Evolutionary conservation across 345 rosid genomes (phyloP).

Genomic region (Eucalyptus caleyi): DNA sequence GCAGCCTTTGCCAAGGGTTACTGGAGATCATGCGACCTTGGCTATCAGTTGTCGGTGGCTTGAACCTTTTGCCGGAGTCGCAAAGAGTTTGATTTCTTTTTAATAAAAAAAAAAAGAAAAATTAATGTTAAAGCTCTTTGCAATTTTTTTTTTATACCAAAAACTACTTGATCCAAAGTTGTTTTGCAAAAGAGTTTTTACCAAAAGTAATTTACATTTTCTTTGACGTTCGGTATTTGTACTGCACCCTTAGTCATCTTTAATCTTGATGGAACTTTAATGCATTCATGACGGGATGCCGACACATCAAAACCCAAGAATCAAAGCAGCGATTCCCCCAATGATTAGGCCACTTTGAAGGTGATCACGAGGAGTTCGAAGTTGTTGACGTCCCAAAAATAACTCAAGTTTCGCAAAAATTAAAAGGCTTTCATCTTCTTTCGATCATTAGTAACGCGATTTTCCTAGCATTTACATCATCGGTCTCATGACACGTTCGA

Average conservation of each 20-base stretch:
- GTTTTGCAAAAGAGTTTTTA: too few relatives aligned
- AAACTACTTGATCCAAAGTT: too few relatives aligned
- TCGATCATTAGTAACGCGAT: neutral
- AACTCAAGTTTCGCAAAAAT: neutral
- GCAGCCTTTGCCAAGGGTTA: too few relatives aligned
- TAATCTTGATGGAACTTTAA: neutral
- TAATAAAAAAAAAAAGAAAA: too few relatives aligned
- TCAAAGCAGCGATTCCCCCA: neutral
- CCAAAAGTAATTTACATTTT: too few relatives aligned
- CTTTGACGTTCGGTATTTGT: too few relatives aligned
- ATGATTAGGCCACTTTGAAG: neutral
- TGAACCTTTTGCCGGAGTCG: accelerated
- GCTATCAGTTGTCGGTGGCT: accelerated
- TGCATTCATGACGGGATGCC: neutral
- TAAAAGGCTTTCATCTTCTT: neutral
- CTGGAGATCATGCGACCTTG: accelerated
- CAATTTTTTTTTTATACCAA: too few relatives aligned
- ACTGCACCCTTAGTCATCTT: neutral
- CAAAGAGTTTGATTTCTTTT: too few relatives aligned
- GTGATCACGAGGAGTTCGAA: neutral
- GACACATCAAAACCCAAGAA: neutral
- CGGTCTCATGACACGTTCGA: neutral
- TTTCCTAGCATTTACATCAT: neutral
- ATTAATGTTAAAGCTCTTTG: too few relatives aligned
- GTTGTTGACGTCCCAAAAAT: neutral